These are phyloP conservation scores for Platismatia glauca DNA, from an alignment of 495 filamentous ascomycete species.

Conservation along the genomic window DNA sequence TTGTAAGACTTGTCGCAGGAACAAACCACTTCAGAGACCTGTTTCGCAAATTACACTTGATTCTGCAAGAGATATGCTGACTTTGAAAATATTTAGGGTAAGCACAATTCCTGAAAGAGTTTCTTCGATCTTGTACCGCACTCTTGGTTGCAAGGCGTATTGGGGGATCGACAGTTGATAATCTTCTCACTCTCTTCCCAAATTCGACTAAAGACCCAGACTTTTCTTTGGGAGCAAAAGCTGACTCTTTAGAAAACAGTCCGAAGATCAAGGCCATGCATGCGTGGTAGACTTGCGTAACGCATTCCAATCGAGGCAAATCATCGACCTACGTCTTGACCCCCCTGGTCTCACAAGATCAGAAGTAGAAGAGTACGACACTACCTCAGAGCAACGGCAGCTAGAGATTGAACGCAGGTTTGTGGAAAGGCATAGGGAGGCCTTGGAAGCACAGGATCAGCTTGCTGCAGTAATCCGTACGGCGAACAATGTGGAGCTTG, in stretches of 20 bases:
- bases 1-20: neutral
- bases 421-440: conserved; percentile 33
- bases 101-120: neutral
- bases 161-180: neutral
- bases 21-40: neutral
- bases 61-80: neutral
- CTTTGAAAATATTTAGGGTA: neutral
- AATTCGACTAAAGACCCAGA: neutral
- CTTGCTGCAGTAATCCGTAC: conserved; percentile 31
- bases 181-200: neutral
- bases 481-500: conserved; percentile 34
- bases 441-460: conserved; percentile 20
- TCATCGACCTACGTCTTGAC: conserved; percentile 53
- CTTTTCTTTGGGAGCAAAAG: neutral
- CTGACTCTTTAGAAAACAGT: conserved; percentile 16
- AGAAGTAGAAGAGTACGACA: conserved; percentile 35
- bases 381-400: conserved; percentile 31
- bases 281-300: conserved; percentile 78
- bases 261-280: conserved; percentile 76
- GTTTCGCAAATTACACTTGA: neutral
- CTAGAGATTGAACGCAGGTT: conserved; percentile 43
- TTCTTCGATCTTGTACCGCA: neutral
- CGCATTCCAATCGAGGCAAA: conserved; percentile 66
- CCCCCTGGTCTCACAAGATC: conserved; percentile 42
- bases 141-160: neutral